Conservation (phyloP, 306 rosid genomes). For the Cajanus cajan region DNA sequence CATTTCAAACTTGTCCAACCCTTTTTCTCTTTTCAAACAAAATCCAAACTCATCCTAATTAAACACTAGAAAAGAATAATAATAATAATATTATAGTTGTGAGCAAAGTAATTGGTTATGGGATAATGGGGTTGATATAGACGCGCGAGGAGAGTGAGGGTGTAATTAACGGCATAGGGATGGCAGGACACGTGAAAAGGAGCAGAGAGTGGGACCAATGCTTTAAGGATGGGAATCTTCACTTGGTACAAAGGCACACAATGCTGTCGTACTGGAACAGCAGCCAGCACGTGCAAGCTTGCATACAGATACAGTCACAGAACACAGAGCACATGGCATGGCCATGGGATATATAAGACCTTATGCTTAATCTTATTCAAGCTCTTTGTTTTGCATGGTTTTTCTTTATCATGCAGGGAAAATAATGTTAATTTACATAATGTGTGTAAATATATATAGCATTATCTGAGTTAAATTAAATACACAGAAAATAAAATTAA, state of each 20-base stretch:
- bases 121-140: background rate
- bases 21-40: conserved; percentile 12
- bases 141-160: background rate
- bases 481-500: background rate
- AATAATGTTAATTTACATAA: background rate
- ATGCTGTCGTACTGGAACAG: conserved; percentile 16
- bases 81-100: background rate
- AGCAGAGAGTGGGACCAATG: conserved; percentile 31
- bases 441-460: background rate
- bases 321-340: conserved; percentile 1
- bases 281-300: conserved; percentile 32
- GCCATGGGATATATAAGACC: too few species aligned
- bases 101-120: background rate
- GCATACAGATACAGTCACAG: background rate
- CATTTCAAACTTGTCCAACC: conserved; percentile 1
- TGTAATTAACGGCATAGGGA: conserved; percentile 25
- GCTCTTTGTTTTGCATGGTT: background rate
- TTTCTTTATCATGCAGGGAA: background rate
- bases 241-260: conserved; percentile 17
- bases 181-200: conserved; percentile 35
- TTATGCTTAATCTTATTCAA: too few species aligned
- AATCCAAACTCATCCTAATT: conserved; percentile 10
- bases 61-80: background rate
- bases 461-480: background rate
- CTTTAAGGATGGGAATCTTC: conserved; percentile 38